Evolutionary conservation across 495 filamentous ascomycete species (phyloP), one percentile per base, ranked within the genome.

Genomic region (Podospora sp.): DNA sequence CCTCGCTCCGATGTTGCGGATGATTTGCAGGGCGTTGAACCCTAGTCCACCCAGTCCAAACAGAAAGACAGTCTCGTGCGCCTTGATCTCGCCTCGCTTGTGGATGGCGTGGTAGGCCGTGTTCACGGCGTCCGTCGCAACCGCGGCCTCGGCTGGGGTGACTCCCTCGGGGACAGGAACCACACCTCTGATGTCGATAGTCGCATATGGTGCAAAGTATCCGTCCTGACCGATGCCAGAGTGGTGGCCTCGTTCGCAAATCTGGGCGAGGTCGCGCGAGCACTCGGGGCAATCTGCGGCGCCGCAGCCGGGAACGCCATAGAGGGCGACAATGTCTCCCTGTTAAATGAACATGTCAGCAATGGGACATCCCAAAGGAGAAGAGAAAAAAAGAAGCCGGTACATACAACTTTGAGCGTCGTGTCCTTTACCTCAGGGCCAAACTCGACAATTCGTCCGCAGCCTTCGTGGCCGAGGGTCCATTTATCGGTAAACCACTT

Each of bases 91-190:
- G 14, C 86, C 85, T 11, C 68, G 64, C 8, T 55, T 29, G 12
- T 87, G 89, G 76, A 92, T 90, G 72, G 93, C 91, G 69, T 92
- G 86, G 78, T 86, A 95, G 0, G 86, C 87, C 18, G 90, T 92
- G 29, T 90, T 85, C n/a, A 88, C 91, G 68, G 90, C 91, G 72
- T 94, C 92, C 0, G 91, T 94, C 0, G 92, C 93, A 3, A 95
- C 83, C 0, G 92, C 91, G 0, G 67, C 67, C 14, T 65, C 62
- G 8, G 67, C 67, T 11, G 67, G 67, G 1, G 67, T 27, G 9
- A 69, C 67, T 0, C 67, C 67, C 33, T 69, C 27, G 1, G 67
- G 67, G 0, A 69, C 67, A 11, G 46, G 55, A 9, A 60, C 61
- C 0, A 56, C n/a, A 0, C 67, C 67, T 14, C 67, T 61, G 29